Evolutionary conservation across 2,329 filamentous ascomycete genomes (phyloP).

Genomic region (Nemania diffusa): DNA sequence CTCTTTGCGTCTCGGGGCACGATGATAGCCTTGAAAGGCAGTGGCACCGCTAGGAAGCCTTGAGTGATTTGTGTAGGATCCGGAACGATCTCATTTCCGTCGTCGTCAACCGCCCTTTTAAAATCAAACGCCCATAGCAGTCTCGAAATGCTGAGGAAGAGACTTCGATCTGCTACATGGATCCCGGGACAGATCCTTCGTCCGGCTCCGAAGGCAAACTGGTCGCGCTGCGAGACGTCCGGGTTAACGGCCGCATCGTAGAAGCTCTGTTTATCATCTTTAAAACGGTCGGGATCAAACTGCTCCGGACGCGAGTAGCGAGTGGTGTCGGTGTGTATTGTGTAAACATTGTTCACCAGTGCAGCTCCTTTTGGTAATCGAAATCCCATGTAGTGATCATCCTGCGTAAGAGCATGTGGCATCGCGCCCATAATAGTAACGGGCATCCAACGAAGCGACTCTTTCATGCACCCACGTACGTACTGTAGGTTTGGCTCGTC

Average conservation of each 20-base stretch:
- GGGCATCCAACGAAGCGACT: conserved; percentile 66
- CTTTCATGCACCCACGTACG: conserved; percentile 64
- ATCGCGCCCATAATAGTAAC: conserved; percentile 47
- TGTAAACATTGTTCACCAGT: conserved; percentile 58
- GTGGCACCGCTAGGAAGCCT: conserved; percentile 24
- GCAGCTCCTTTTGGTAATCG: conserved; percentile 57
- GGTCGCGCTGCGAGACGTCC: conserved; percentile 58
- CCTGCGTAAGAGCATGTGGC: conserved; percentile 57
- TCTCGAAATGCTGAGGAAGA: neutral
- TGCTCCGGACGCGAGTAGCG: conserved; percentile 52
- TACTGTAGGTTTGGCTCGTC: conserved; percentile 62
- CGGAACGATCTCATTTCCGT: neutral
- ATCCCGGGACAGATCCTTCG: conserved; percentile 67
- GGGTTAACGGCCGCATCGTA: conserved; percentile 49
- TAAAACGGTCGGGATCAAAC: conserved; percentile 53
- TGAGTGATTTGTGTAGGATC: neutral
- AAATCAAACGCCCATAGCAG: conserved; percentile 8
- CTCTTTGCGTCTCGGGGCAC: conserved; percentile 27
- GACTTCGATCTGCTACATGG: conserved; percentile 59
- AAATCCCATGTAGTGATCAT: conserved; percentile 57
- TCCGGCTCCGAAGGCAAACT: conserved; percentile 66
- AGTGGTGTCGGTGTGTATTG: conserved; percentile 57
- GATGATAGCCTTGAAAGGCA: conserved; percentile 31
- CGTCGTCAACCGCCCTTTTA: neutral
- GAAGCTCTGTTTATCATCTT: conserved; percentile 37